phyloP scores from a whole-genome alignment of 2,329 filamentous ascomycete species.

The Sclerotinia trifoliorum region DNA sequence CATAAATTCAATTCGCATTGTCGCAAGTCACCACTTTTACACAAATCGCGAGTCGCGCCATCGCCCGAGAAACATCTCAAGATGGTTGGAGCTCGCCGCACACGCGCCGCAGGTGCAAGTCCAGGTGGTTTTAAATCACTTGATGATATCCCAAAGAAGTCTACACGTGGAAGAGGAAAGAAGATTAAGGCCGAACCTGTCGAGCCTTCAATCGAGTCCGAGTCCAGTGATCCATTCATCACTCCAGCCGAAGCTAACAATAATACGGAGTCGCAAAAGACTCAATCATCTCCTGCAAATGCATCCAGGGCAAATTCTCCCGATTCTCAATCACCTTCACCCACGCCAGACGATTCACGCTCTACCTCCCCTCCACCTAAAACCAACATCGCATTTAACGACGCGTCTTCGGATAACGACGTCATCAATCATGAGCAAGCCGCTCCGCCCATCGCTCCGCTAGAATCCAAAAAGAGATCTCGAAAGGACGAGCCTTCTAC shows the following conservation, averaged over 20 bases:
- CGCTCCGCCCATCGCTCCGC: neutral
- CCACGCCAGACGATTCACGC: conserved; percentile 11
- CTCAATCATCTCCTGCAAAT: conserved; percentile 4
- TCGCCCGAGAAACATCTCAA: neutral
- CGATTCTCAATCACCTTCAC: conserved; percentile 20
- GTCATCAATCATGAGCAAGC: neutral
- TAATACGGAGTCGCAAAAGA: conserved; percentile 17
- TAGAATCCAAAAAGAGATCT: conserved; percentile 17
- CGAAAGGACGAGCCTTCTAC: conserved; percentile 6
- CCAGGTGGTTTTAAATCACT: conserved; percentile 23
- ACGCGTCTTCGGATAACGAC: conserved; percentile 20
- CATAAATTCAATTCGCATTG: neutral
- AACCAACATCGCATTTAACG: neutral
- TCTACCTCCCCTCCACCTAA: conserved; percentile 18
- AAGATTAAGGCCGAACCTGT: neutral
- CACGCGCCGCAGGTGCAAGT: conserved; percentile 10
- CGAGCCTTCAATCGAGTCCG: conserved; percentile 9
- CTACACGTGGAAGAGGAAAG: conserved; percentile 9
- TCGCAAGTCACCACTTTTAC: neutral
- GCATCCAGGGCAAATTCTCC: neutral
- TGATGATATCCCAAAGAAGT: conserved; percentile 17
- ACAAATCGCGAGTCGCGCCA: conserved; percentile 8
- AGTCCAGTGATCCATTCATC: conserved; percentile 1
- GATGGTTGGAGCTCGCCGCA: conserved; percentile 19
- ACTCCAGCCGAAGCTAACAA: neutral